Evolutionary conservation across 2,329 filamentous ascomycete species (phyloP).

Genomic region (Tolypocladium capitatum): DNA sequence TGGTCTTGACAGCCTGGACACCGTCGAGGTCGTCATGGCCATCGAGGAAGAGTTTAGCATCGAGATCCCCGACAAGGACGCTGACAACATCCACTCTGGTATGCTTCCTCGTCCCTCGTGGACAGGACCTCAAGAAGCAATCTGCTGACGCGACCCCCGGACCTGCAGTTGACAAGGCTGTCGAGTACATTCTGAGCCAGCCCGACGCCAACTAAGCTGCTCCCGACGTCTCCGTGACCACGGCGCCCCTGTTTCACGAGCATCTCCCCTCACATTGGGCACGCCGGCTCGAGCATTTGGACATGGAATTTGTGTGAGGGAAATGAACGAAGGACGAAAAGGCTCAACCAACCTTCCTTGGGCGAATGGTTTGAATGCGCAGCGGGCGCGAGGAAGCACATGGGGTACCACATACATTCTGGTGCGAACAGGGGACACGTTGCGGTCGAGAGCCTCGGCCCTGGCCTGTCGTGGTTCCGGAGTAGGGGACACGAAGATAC

Average conservation of each 20-base stretch:
- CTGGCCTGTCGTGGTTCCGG: not conserved
- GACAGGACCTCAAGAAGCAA: not conserved
- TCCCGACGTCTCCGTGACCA: not conserved
- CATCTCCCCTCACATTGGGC: not conserved
- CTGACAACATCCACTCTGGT: slow-evolving; percentile 88
- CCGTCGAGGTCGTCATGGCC: slow-evolving; percentile 98
- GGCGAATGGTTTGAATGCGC: not conserved
- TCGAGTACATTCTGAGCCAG: slow-evolving; percentile 86
- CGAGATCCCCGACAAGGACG: slow-evolving; percentile 96
- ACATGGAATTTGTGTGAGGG: not conserved
- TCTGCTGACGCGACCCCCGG: slow-evolving; percentile 2
- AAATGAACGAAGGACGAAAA: not conserved
- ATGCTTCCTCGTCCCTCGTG: slow-evolving; percentile 25
- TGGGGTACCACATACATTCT: not conserved
- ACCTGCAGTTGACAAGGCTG: slow-evolving; percentile 71
- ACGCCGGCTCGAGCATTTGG: not conserved
- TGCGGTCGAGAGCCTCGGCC: not conserved
- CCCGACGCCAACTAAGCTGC: slow-evolving; percentile 63
- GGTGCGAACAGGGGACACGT: not conserved
- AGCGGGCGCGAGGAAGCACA: not conserved
- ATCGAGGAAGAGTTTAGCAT: slow-evolving; percentile 93
- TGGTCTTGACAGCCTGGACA: slow-evolving; percentile 92
- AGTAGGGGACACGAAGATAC: not conserved
- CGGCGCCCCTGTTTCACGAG: not conserved
- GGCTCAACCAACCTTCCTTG: not conserved